Conservation (phyloP, 768 basidiomycete genomes). For the Mycena galericulata region DNA sequence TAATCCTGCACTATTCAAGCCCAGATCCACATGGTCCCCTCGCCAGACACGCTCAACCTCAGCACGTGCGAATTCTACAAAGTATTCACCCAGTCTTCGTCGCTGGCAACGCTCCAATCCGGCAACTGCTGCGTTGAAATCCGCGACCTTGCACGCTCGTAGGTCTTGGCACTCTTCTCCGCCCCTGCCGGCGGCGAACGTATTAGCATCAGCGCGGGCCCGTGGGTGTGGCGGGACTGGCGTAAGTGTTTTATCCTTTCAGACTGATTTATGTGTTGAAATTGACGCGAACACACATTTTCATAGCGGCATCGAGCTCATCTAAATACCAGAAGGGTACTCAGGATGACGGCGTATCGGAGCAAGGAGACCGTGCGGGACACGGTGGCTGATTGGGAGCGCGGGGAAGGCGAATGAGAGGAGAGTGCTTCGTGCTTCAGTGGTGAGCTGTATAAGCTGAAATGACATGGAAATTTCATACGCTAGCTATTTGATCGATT, state of each 20-base stretch:
- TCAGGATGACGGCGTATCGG: slow-evolving; percentile 45
- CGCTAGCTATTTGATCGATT: too few relatives aligned
- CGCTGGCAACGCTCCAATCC: background rate
- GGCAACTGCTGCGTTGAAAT: slow-evolving; percentile 25
- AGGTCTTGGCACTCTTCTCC: slow-evolving; percentile 29
- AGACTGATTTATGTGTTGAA: background rate
- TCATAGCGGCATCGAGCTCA: slow-evolving; percentile 10
- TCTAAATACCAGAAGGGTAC: slow-evolving; percentile 31
- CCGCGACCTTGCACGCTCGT: slow-evolving; percentile 21
- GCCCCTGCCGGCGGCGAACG: slow-evolving; percentile 64
- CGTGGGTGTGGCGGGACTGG: slow-evolving; percentile 33
- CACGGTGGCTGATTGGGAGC: slow-evolving; percentile 46
- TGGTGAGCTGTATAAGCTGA: too few relatives aligned
- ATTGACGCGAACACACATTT: background rate
- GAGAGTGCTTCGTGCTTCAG: too few relatives aligned
- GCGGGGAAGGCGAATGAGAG: slow-evolving; percentile 49
- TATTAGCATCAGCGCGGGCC: slow-evolving; percentile 58
- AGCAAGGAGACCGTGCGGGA: slow-evolving; percentile 47
- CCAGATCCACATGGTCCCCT: slow-evolving; percentile 48
- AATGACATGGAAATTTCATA: too few relatives aligned
- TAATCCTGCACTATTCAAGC: slow-evolving; percentile 45
- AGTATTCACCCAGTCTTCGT: background rate
- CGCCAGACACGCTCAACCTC: slow-evolving; percentile 47
- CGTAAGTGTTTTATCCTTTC: slow-evolving; percentile 16
- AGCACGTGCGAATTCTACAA: slow-evolving; percentile 45